phyloP scores from a whole-genome alignment of 208 protist genomes.

The Trypanosoma theileri region DNA sequence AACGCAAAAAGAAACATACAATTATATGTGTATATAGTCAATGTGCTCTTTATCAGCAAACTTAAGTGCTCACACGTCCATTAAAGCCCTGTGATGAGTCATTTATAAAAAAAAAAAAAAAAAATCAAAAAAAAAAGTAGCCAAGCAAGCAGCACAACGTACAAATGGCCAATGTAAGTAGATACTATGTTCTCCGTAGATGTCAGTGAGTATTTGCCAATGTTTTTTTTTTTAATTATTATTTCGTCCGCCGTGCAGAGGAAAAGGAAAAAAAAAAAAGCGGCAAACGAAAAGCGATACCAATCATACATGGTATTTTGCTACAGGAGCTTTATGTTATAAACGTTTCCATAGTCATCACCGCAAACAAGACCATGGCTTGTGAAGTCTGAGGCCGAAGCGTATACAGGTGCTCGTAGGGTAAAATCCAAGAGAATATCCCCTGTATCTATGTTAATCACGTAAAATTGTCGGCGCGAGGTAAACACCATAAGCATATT shows the following conservation, averaged over 20 bases:
- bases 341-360: constrained; percentile 65
- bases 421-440: constrained; percentile 45
- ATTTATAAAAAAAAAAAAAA: background rate
- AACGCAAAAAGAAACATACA: background rate
- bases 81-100: too few relatives aligned
- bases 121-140: too few relatives aligned
- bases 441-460: constrained; percentile 36
- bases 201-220: too few relatives aligned
- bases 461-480: constrained; percentile 32
- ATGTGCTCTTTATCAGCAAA: too few relatives aligned
- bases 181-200: too few relatives aligned
- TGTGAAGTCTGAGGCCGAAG: constrained; percentile 27
- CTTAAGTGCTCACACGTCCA: too few relatives aligned
- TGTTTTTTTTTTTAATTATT: too few relatives aligned
- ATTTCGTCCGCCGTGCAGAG: background rate
- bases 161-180: too few relatives aligned
- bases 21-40: background rate
- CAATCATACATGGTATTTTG: background rate
- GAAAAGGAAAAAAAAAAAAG: background rate
- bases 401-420: constrained; percentile 43
- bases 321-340: constrained; percentile 35
- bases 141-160: too few relatives aligned
- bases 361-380: constrained; percentile 47
- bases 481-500: constrained; percentile 51
- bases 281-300: background rate